Conservation (phyloP, 2,329 filamentous ascomycete genomes). For the Dothideomycetidae sp. region DNA sequence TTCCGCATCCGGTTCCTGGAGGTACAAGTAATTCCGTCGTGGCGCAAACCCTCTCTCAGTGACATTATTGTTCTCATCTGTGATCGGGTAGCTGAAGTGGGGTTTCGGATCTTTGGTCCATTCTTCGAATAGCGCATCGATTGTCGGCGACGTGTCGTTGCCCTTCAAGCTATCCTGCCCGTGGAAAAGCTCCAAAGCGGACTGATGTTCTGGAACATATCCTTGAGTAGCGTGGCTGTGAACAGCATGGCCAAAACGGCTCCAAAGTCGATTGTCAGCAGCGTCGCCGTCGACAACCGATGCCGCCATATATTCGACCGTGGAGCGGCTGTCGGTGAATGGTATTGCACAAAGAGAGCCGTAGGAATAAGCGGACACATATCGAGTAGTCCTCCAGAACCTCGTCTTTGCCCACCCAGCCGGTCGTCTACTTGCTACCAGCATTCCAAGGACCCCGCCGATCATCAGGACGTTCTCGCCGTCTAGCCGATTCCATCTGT, state of each 20-base stretch:
- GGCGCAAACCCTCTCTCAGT: not conserved
- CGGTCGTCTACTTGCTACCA: constrained; percentile 2
- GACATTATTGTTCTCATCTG: not conserved
- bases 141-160: too few relatives aligned
- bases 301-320: too few relatives aligned
- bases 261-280: too few relatives aligned
- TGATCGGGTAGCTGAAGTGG: not conserved
- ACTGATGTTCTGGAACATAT: too few relatives aligned
- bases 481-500: constrained; percentile 8
- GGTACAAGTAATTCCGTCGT: not conserved
- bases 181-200: too few relatives aligned
- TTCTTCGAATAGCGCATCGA: too few relatives aligned
- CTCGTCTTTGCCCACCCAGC: not conserved
- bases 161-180: too few relatives aligned
- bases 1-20: not conserved
- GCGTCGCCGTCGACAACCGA: too few relatives aligned
- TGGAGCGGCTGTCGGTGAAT: too few relatives aligned
- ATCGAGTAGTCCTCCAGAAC: not conserved
- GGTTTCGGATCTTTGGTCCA: not conserved
- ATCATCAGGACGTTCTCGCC: constrained; percentile 9
- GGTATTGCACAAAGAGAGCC: too few relatives aligned
- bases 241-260: too few relatives aligned
- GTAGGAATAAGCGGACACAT: not conserved
- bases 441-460: constrained; percentile 6
- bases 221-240: too few relatives aligned